phyloP scores from a whole-genome alignment of 768 basidiomycete species.

The Phaeotremella fagi region DNA sequence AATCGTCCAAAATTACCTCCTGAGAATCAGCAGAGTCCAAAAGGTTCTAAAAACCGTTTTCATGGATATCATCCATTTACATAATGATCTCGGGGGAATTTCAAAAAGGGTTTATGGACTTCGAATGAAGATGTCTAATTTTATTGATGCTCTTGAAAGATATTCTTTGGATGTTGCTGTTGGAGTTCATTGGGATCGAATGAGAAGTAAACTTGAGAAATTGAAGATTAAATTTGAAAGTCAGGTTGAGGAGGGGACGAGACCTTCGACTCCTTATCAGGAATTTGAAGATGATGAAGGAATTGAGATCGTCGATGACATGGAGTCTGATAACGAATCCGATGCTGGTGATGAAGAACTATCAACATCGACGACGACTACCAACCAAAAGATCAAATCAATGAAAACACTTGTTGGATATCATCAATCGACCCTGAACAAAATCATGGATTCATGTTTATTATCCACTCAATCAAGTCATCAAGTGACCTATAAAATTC shows the following conservation, averaged over 20 bases:
- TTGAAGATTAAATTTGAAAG: constrained; percentile 4
- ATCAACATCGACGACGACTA: no score
- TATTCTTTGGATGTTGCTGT: constrained; percentile 82
- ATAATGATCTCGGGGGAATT: constrained; percentile 29
- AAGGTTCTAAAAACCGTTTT: constrained; percentile 16
- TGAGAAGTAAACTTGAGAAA: constrained; percentile 48
- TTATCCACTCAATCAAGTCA: constrained; percentile 19
- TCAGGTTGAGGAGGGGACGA: neutral
- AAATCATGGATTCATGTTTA: constrained; percentile 25
- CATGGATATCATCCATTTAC: constrained; percentile 23
- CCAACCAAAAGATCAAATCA: constrained; percentile 19
- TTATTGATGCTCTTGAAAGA: constrained; percentile 61
- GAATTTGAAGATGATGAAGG: constrained; percentile 11
- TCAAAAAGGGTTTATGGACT: constrained; percentile 56
- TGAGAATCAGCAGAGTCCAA: constrained; percentile 73
- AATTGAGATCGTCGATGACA: constrained; percentile 2
- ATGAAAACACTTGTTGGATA: constrained; percentile 33
- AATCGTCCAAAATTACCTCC: constrained; percentile 70
- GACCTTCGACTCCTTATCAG: neutral
- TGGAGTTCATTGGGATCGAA: constrained; percentile 67
- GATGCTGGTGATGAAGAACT: constrained; percentile 3
- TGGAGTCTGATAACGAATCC: constrained; percentile 4
- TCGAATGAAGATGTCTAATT: constrained; percentile 68
- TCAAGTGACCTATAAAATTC: constrained; percentile 26
- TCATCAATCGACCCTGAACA: constrained; percentile 30